Evolutionary conservation across 2,329 filamentous ascomycete species (phyloP).

Genomic region (Aspergillus tanneri): DNA sequence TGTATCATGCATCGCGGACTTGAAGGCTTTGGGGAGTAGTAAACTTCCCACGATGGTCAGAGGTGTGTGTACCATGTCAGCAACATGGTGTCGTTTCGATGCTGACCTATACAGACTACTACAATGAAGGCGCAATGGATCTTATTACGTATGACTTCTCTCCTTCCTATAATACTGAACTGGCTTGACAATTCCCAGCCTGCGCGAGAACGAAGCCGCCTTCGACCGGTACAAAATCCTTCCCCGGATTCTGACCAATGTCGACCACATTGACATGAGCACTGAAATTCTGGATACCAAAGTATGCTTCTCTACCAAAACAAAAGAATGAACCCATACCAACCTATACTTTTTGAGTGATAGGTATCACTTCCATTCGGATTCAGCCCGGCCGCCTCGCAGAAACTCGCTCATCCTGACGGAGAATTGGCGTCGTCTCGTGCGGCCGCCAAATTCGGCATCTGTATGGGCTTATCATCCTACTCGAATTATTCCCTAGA

Average conservation of each 20-base stretch:
- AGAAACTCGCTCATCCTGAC: conserved; percentile 53
- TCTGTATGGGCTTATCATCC: conserved; percentile 51
- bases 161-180: background rate
- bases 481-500: conserved; percentile 50
- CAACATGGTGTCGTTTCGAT: background rate
- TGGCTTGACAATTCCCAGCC: conserved; percentile 17
- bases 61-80: conserved; percentile 23
- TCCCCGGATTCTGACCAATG: conserved; percentile 48
- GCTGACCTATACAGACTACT: conserved; percentile 49
- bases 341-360: too few species aligned
- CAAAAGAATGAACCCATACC: too few species aligned
- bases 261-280: conserved; percentile 45
- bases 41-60: conserved; percentile 43
- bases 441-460: conserved; percentile 45
- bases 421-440: conserved; percentile 53
- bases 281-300: conserved; percentile 48
- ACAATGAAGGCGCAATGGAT: conserved; percentile 59
- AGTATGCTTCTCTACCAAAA: conserved; percentile 20
- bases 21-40: conserved; percentile 42
- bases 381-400: conserved; percentile 55
- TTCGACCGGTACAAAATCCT: conserved; percentile 53
- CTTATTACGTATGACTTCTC: conserved; percentile 44
- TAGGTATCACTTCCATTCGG: conserved; percentile 52
- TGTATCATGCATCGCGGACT: conserved; percentile 38
- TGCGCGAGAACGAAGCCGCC: conserved; percentile 55